These are phyloP conservation scores for Diaporthe sp. DNA, from an alignment of 2,329 filamentous ascomycete species.

Conservation along the genomic window DNA sequence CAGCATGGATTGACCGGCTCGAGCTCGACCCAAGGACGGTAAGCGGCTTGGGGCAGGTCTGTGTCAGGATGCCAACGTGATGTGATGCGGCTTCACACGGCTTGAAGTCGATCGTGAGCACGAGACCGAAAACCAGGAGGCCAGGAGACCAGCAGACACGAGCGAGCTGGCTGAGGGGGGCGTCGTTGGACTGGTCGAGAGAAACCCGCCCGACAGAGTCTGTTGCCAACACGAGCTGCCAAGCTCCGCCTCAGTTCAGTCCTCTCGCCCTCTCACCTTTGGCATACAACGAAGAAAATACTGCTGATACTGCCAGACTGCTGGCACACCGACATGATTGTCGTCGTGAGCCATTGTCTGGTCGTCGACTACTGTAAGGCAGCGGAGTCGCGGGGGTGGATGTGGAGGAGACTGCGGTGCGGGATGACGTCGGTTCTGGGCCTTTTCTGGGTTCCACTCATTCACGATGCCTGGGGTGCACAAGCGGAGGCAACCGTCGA, in stretches of 20 bases:
- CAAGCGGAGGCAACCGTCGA: background rate
- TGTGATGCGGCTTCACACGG: background rate
- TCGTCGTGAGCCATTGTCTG: background rate
- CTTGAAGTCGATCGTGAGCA: conserved; percentile 11
- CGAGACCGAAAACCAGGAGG: conserved; percentile 6
- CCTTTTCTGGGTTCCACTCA: conserved; percentile 6
- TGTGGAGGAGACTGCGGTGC: background rate
- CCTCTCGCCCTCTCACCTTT: background rate
- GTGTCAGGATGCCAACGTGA: background rate
- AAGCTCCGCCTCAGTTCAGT: background rate
- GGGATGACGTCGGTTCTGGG: conserved; percentile 26
- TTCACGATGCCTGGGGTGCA: conserved; percentile 3
- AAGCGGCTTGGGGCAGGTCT: conserved; percentile 1
- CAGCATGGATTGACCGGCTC: background rate
- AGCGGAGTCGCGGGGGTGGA: background rate
- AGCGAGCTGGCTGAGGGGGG: background rate
- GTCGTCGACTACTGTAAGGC: background rate
- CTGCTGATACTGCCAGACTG: background rate
- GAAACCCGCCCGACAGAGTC: background rate
- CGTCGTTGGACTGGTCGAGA: background rate
- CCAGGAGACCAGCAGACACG: conserved; percentile 4
- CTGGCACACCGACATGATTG: conserved; percentile 15
- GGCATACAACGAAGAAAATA: background rate
- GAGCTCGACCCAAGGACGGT: background rate
- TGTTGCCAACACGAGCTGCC: background rate